phyloP scores from a whole-genome alignment of 1,284 basidiomycete species.

The Stygiomarasmius scandens region DNA sequence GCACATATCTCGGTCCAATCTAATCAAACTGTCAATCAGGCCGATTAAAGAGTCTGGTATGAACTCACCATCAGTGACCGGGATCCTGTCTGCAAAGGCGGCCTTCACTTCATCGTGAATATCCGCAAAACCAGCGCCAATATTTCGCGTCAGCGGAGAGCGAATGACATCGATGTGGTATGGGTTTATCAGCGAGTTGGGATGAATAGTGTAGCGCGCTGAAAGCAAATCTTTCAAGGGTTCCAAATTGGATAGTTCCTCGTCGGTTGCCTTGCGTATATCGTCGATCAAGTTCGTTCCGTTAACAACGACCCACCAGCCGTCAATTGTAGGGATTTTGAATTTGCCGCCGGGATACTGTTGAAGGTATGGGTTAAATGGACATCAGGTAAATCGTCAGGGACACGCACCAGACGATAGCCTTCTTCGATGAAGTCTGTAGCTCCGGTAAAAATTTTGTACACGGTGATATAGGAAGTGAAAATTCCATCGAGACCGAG shows the following conservation, averaged over 20 bases:
- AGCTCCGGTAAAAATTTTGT: neutral
- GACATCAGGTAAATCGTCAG: neutral
- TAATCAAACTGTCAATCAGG: conserved; percentile 10
- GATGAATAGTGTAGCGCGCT: conserved; percentile 34
- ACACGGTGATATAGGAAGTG: neutral
- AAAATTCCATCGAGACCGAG: no score
- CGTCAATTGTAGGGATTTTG: conserved; percentile 13
- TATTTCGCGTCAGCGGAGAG: conserved; percentile 8
- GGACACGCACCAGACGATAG: conserved; percentile 3
- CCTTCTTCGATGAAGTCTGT: conserved; percentile 6
- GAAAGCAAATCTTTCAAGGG: conserved; percentile 40
- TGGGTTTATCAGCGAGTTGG: neutral
- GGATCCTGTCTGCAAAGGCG: conserved; percentile 4
- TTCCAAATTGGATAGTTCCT: conserved; percentile 38
- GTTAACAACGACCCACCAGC: conserved; percentile 29
- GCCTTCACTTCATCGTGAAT: conserved; percentile 4
- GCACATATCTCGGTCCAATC: conserved; percentile 21
- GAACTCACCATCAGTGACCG: neutral
- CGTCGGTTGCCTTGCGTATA: conserved; percentile 37
- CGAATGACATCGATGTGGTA: conserved; percentile 14
- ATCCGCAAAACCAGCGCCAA: conserved; percentile 6
- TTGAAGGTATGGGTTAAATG: neutral
- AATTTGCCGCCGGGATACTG: conserved; percentile 11
- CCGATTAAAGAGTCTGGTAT: no score
- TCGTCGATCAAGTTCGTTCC: conserved; percentile 38